Evolutionary conservation across 352 stramenopile genomes (phyloP).

Genomic region (Globisporangium solare): DNA sequence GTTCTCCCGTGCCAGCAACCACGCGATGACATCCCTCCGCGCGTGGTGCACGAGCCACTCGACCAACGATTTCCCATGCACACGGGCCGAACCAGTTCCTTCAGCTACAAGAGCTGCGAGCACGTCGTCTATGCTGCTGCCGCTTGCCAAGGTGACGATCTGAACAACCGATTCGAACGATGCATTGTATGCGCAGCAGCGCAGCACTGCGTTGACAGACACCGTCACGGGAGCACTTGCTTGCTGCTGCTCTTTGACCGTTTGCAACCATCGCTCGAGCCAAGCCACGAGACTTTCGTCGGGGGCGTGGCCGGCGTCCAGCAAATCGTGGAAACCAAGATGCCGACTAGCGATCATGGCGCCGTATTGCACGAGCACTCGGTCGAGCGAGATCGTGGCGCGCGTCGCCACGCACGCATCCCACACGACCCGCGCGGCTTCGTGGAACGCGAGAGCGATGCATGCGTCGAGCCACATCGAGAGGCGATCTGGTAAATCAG

Average conservation of each 20-base stretch:
- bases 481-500: not conserved
- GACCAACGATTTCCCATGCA: conserved; percentile 20
- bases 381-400: conserved; percentile 15
- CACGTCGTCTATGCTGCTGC: not conserved
- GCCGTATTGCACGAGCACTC: conserved; percentile 17
- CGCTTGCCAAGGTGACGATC: not conserved
- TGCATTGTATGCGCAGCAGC: conserved; percentile 27
- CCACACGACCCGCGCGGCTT: conserved; percentile 23
- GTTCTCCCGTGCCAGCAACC: conserved; percentile 3
- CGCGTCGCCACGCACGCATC: conserved; percentile 3
- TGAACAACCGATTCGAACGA: conserved; percentile 12
- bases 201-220: conserved; percentile 17
- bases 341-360: conserved; percentile 5
- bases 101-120: conserved; percentile 1
- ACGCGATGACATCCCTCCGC: conserved; percentile 20
- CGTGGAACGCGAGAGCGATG: conserved; percentile 19
- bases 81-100: conserved; percentile 8
- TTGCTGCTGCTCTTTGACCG: not conserved
- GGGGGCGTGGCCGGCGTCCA: no score
- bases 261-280: conserved; percentile 1
- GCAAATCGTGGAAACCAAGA: not conserved
- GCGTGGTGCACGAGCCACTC: conserved; percentile 27
- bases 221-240: not conserved
- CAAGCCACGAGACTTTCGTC: not conserved
- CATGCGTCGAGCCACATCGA: conserved; percentile 15